phyloP scores from a whole-genome alignment of 352 stramenopile species.

The Pythium insidiosum region DNA sequence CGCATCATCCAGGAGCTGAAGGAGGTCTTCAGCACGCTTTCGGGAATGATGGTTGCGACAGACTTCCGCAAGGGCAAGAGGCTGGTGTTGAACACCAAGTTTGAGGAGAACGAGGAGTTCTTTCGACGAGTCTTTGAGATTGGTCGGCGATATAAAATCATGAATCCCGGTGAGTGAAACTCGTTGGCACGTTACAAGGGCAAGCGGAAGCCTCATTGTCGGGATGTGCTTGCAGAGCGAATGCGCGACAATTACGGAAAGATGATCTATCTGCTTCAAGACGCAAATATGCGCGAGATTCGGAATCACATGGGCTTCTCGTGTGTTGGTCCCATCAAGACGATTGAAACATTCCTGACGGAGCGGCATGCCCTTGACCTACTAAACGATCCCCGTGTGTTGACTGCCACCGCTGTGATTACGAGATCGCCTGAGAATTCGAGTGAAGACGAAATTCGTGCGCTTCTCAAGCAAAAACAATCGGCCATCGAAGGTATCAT shows the following conservation, averaged over 20 bases:
- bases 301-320: slow-evolving; percentile 70
- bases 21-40: slow-evolving; percentile 56
- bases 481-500: slow-evolving; percentile 19
- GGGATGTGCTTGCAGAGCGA: slow-evolving; percentile 22
- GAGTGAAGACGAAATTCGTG: slow-evolving; percentile 21
- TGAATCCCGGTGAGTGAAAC: slow-evolving; percentile 79
- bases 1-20: slow-evolving; percentile 67
- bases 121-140: slow-evolving; percentile 87
- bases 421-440: slow-evolving; percentile 10
- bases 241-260: slow-evolving; percentile 93
- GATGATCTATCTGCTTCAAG: slow-evolving; percentile 92
- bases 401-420: slow-evolving; percentile 44
- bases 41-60: slow-evolving; percentile 45
- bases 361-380: slow-evolving; percentile 51
- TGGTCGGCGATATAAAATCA: slow-evolving; percentile 92
- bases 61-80: slow-evolving; percentile 54
- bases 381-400: slow-evolving; percentile 62
- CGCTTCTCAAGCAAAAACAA: slow-evolving; percentile 16
- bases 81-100: slow-evolving; percentile 49
- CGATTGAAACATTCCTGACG: slow-evolving; percentile 72
- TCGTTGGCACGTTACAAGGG: too few species aligned
- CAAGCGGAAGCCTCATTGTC: too few species aligned
- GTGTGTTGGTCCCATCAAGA: slow-evolving; percentile 54
- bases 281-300: slow-evolving; percentile 76
- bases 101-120: slow-evolving; percentile 71